Conservation (phyloP, 2,329 filamentous ascomycete genomes). For the Fusarium hostae region DNA sequence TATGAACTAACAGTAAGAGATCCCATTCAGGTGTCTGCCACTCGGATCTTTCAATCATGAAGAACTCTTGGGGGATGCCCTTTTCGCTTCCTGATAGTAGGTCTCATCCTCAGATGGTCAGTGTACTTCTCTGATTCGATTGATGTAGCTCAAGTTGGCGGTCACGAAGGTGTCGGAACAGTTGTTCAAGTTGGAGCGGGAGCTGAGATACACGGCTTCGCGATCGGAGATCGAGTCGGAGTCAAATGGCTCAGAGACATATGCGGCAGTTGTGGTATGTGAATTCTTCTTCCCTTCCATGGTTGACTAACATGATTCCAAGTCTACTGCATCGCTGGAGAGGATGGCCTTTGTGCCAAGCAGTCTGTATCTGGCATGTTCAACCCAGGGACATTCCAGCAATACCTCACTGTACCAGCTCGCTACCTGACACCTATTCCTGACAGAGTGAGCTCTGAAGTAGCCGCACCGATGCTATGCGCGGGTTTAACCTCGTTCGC, state of each 20-base stretch:
- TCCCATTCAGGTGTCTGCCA: not conserved
- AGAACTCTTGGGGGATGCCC: not conserved
- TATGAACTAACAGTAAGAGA: not conserved
- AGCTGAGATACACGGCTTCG: not conserved
- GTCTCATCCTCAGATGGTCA: rapidly evolving
- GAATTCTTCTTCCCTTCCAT: rapidly evolving
- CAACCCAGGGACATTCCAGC: not conserved
- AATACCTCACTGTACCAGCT: not conserved
- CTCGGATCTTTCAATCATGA: not conserved
- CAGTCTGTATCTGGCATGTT: not conserved
- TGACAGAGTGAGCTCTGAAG: rapidly evolving
- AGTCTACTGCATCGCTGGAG: not conserved
- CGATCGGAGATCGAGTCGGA: not conserved
- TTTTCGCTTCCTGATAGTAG: not conserved
- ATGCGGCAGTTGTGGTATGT: not conserved
- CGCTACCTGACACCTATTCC: not conserved
- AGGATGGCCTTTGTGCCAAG: not conserved
- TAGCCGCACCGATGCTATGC: not conserved
- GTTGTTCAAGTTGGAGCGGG: not conserved
- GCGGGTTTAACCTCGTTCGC: not conserved
- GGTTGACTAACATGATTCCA: rapidly evolving
- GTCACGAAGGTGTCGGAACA: not conserved
- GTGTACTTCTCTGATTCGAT: rapidly evolving
- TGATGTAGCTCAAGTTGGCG: not conserved
- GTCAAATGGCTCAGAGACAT: not conserved